Evolutionary conservation across 2,329 filamentous ascomycete genomes (phyloP), one percentile per base, ranked within the genome.

Genomic region (Bimuria novae-zelandiae): DNA sequence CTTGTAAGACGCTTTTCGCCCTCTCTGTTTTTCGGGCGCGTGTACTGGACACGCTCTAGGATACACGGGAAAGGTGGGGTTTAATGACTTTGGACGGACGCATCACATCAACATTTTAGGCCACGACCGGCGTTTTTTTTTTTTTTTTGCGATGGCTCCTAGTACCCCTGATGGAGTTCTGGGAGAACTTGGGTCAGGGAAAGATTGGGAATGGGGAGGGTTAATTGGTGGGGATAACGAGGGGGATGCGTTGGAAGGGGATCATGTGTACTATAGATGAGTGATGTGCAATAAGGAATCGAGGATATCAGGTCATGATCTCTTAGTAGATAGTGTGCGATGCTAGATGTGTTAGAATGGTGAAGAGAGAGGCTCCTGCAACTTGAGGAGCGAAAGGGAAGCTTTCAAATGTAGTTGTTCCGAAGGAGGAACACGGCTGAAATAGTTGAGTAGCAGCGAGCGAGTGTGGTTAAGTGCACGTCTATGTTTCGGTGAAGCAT

Each of bases 71-170:
- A 19, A 17, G 17, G 23, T 22, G 36, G 36, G 16, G 10, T 27
- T 39, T 39, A 39, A 39, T 39, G 36, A 39, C 19, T 39, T 39
- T 17, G 36, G 36, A 39, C 49, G 49, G 42, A 17, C 16, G 14
- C 14, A 64, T 62, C 37, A 52, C n/a, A 27, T 27, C 25, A 6
- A 56, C 54, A 61, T 61, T 57, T 27, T 36, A n/a, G 49, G 51
- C 25, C 22, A 39, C 17, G 19, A 19, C 36, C 36, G 36, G 36
- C 36, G 36, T 17, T 44, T 44, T 32, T 43, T 19, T 43, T 43
- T 19, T n/a, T n/a, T n/a, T n/a, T n/a, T n/a, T 25, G 19, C 27
- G 16, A 22, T 22, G 7, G 11, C 12, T n/a, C n/a, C 36, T 39
- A 39, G 17, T 22, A 39, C 36, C 36, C 36, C 36, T 10, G 19